A percentile compares a stretch with the other conserved stretches of the same genome.
Evolutionary conservation across 2,329 filamentous ascomycete genomes (phyloP).

Genomic region (Neopestalotiopsis sp.): DNA sequence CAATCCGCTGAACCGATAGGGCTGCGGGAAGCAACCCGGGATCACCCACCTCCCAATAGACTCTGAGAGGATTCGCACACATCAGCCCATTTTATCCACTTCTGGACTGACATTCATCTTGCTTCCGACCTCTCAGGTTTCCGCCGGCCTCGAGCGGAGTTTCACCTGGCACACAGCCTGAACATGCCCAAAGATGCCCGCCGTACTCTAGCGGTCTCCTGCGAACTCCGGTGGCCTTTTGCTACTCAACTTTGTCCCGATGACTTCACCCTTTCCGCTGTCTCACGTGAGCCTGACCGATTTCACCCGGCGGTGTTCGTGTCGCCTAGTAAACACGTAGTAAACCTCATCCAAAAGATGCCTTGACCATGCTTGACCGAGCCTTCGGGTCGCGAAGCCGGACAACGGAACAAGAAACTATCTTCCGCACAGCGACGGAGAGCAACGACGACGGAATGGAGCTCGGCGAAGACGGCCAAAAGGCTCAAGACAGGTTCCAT

Average conservation of each 20-base stretch:
- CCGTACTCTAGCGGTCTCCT: slow-evolving; percentile 8
- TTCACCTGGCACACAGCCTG: slow-evolving; percentile 12
- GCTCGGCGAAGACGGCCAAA: not conserved
- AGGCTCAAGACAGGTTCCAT: not conserved
- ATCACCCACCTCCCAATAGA: slow-evolving; percentile 4
- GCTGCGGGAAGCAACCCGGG: slow-evolving; percentile 8
- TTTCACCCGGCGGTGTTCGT: slow-evolving; percentile 1
- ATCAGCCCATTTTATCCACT: slow-evolving; percentile 3
- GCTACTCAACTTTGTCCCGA: not conserved
- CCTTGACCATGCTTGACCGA: slow-evolving; percentile 1
- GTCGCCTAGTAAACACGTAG: not conserved
- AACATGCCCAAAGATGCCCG: not conserved
- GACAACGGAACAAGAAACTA: slow-evolving; percentile 5
- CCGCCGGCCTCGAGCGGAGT: slow-evolving; percentile 14
- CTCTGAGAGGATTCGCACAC: slow-evolving; percentile 6
- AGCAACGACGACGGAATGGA: slow-evolving; percentile 4
- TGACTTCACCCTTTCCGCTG: not conserved
- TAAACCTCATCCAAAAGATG: not conserved
- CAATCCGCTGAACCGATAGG: not conserved
- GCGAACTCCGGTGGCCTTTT: slow-evolving; percentile 10
- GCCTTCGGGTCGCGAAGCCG: not conserved
- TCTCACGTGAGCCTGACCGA: slow-evolving; percentile 13
- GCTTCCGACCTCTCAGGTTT: slow-evolving; percentile 11
- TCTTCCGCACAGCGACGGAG: not conserved
- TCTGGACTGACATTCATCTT: slow-evolving; percentile 13